Evolutionary conservation across 148 eudicot genomes (phyloP).

Genomic region (Arctostaphylos glauca): DNA sequence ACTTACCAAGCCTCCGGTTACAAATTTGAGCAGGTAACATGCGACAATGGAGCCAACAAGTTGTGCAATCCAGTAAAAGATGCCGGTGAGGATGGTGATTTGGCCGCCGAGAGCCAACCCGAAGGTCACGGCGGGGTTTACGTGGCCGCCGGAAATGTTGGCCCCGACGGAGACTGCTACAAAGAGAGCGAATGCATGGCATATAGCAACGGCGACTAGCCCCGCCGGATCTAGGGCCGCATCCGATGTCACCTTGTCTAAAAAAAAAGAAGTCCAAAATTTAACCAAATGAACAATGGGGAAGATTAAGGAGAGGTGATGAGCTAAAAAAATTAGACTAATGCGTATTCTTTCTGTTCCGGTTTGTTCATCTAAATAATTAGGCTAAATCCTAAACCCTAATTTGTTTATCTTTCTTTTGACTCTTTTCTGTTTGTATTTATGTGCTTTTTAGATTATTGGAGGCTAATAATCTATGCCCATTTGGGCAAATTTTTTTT

Average conservation of each 20-base stretch:
- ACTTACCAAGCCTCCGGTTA: conserved; percentile 78
- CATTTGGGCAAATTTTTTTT: too few species aligned
- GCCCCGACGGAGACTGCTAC: conserved; percentile 78
- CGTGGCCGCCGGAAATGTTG: conserved; percentile 92
- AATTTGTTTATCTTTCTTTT: too few species aligned
- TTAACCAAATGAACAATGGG: not conserved
- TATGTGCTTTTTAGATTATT: too few species aligned
- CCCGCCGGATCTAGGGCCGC: conserved; percentile 73
- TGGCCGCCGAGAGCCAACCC: conserved; percentile 89
- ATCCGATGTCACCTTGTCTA: conserved; percentile 67
- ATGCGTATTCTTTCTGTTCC: too few species aligned
- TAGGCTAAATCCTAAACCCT: too few species aligned
- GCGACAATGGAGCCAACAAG: conserved; percentile 45
- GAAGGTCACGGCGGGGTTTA: conserved; percentile 85
- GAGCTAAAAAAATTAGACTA: not conserved
- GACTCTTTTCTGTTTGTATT: too few species aligned
- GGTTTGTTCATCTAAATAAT: too few species aligned
- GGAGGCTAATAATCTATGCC: too few species aligned
- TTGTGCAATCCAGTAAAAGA: conserved; percentile 67
- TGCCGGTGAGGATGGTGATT: conserved; percentile 82
- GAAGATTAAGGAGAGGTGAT: not conserved
- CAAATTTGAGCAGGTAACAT: conserved; percentile 54
- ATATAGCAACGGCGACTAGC: conserved; percentile 62
- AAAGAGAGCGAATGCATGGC: conserved; percentile 78
- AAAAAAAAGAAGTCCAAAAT: not conserved